Conservation (phyloP, 2,329 filamentous ascomycete species). For the Tolypocladium tundrense region DNA sequence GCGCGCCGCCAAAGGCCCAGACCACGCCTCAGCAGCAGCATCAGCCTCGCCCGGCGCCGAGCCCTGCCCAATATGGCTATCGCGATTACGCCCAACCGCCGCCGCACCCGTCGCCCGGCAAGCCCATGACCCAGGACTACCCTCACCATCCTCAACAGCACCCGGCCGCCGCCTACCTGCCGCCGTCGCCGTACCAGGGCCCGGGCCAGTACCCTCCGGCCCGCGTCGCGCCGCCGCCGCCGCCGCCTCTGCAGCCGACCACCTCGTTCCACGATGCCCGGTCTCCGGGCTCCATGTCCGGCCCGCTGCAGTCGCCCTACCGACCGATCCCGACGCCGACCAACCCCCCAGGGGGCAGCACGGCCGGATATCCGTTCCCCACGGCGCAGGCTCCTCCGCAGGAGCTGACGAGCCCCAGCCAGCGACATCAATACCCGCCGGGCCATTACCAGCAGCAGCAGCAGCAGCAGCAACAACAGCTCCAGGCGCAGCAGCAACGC, state of each 20-base stretch:
- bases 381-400: constrained; percentile 26
- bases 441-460: constrained; percentile 24
- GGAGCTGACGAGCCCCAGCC: constrained; percentile 37
- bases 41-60: constrained; percentile 23
- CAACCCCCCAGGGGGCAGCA: constrained; percentile 24
- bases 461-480: constrained; percentile 34
- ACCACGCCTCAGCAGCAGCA: constrained; percentile 21
- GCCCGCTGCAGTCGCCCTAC: constrained; percentile 34
- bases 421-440: constrained; percentile 42
- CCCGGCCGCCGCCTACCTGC: constrained; percentile 24
- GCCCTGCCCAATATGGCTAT: constrained; percentile 34
- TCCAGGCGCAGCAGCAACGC: constrained; percentile 9
- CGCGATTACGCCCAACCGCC: constrained; percentile 35
- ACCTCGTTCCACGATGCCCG: constrained; percentile 35
- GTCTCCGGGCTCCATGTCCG: constrained; percentile 30
- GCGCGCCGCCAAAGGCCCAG: constrained; percentile 21
- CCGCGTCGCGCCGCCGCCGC: constrained; percentile 28
- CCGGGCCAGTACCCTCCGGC: constrained; percentile 31
- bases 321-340: constrained; percentile 36
- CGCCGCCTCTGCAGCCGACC: constrained; percentile 27
- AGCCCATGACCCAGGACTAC: constrained; percentile 35
- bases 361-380: constrained; percentile 42
- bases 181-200: constrained; percentile 27
- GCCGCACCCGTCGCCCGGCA: constrained; percentile 36
- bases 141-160: constrained; percentile 18